Conservation (phyloP, 2,329 filamentous ascomycete species). For the Penicillium decumbens region DNA sequence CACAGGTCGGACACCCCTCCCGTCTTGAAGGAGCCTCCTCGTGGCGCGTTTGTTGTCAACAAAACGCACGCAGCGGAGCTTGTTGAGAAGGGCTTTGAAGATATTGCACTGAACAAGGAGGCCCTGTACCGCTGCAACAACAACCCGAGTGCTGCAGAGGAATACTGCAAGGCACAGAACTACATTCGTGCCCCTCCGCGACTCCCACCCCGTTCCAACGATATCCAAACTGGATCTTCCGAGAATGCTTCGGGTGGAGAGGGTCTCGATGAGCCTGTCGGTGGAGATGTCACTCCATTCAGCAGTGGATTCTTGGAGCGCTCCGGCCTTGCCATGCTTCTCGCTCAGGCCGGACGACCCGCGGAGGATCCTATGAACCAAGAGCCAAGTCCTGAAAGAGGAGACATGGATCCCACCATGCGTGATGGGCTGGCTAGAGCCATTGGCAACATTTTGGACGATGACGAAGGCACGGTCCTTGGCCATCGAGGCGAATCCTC, state of each 20-base stretch:
- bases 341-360: slow-evolving; percentile 29
- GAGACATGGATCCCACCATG: slow-evolving; percentile 27
- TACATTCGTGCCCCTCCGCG: slow-evolving; percentile 56
- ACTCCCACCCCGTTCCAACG: slow-evolving; percentile 62
- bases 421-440: slow-evolving; percentile 41
- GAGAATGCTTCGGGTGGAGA: slow-evolving; percentile 29
- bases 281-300: slow-evolving; percentile 27
- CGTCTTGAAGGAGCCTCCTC: slow-evolving; percentile 42
- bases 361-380: slow-evolving; percentile 23
- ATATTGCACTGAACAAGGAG: slow-evolving; percentile 65
- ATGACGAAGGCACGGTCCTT: slow-evolving; percentile 25
- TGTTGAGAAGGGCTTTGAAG: slow-evolving; percentile 46
- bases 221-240: slow-evolving; percentile 40
- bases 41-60: slow-evolving; percentile 52
- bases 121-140: slow-evolving; percentile 80
- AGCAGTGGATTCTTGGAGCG: slow-evolving; percentile 26
- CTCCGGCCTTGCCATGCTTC: slow-evolving; percentile 33
- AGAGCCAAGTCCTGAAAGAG: slow-evolving; percentile 20
- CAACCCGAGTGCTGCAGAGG: slow-evolving; percentile 53
- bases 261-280: slow-evolving; percentile 26
- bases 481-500: slow-evolving; percentile 24
- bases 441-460: slow-evolving; percentile 40
- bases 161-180: slow-evolving; percentile 68
- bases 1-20: slow-evolving; percentile 59
- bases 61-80: slow-evolving; percentile 44